Conservation (phyloP, 2,329 filamentous ascomycete genomes). For the Incumbomyces lentus region DNA sequence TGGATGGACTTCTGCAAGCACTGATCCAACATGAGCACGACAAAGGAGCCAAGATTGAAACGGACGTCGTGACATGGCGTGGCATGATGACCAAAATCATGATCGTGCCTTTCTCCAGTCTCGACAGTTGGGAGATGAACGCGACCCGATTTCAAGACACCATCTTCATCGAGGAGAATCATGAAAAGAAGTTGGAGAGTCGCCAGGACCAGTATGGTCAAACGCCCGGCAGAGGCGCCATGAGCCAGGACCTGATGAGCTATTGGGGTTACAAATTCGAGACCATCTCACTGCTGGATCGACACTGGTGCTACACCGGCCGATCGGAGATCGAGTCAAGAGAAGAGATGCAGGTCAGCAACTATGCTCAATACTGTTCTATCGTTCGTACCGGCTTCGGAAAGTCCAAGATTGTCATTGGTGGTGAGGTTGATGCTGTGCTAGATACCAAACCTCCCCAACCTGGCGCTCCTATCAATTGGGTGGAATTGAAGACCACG, state of each 20-base stretch:
- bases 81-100: conserved; percentile 99
- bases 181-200: conserved; percentile 57
- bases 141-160: conserved; percentile 76
- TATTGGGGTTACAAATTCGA: conserved; percentile 99
- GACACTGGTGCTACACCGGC: conserved; percentile 60
- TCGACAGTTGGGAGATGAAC: conserved; percentile 77
- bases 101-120: conserved; percentile 68
- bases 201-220: conserved; percentile 47
- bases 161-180: conserved; percentile 73
- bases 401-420: conserved; percentile 62
- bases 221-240: conserved; percentile 40
- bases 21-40: conserved; percentile 63
- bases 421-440: conserved; percentile 91
- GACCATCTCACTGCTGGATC: conserved; percentile 64
- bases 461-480: conserved; percentile 63
- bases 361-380: conserved; percentile 91
- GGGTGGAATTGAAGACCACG: conserved; percentile 93
- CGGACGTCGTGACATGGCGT: conserved; percentile 81
- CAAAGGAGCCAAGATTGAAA: conserved; percentile 56
- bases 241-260: conserved; percentile 71
- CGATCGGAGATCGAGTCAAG: conserved; percentile 71
- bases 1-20: conserved; percentile 71
- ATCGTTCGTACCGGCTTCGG: conserved; percentile 84
- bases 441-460: conserved; percentile 69
- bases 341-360: conserved; percentile 63